Percentiles rank a stretch among this genome's conserved stretches.
Evolutionary conservation across 2,329 filamentous ascomycete species (phyloP).

Genomic region (Eurotiales sp.): DNA sequence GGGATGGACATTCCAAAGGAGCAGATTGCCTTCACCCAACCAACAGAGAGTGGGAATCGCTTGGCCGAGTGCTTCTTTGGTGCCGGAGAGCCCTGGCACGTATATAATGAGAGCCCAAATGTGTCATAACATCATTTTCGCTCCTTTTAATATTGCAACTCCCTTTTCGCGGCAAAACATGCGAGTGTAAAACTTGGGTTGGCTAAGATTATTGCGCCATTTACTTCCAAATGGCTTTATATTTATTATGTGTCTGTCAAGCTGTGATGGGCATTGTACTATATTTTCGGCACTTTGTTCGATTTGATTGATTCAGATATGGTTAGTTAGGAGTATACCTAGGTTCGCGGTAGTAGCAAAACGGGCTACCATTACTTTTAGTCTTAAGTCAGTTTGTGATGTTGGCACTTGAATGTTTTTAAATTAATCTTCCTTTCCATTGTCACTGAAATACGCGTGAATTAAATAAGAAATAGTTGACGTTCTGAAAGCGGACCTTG

Average conservation of each 20-base stretch:
- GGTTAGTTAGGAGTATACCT: no score
- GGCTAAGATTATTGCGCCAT: background rate
- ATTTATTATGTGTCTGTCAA: background rate
- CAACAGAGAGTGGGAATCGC: constrained; percentile 58
- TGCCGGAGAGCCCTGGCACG: constrained; percentile 54
- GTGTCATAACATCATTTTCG: background rate
- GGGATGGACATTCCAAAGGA: constrained; percentile 53
- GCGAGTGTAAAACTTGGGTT: background rate
- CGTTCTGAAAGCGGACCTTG: background rate
- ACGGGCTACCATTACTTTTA: no score
- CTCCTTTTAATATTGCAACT: background rate
- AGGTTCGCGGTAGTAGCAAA: no score
- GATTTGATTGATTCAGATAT: background rate
- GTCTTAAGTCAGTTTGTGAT: no score
- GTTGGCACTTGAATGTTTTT: background rate
- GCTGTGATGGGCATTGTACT: constrained; percentile 8
- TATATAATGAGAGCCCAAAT: constrained; percentile 49
- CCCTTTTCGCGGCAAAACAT: constrained; percentile 4
- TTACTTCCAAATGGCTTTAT: constrained; percentile 3
- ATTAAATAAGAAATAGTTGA: no score
- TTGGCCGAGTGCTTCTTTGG: constrained; percentile 59
- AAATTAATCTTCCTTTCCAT: no score
- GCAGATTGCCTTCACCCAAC: constrained; percentile 61
- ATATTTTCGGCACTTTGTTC: constrained; percentile 7
- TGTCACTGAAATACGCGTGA: no score